These are phyloP conservation scores for Lantana camara DNA, from an alignment of 257 asterid genomes.

Conservation along the genomic window DNA sequence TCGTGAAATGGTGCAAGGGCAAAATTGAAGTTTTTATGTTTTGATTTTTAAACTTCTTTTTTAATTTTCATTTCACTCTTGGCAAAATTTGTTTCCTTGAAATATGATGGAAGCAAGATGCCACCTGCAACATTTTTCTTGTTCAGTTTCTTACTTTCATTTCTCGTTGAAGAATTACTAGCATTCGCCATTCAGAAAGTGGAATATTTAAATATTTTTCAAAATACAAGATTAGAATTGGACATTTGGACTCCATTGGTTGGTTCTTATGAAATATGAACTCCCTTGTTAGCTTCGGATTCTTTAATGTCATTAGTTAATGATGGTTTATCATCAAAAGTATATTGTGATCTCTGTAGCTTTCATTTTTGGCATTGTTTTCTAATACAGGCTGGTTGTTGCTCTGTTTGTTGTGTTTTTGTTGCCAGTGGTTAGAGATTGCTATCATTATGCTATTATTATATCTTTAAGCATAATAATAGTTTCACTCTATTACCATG, in stretches of 20 bases:
- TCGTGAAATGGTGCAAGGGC: neutral
- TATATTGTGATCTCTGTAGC: conserved; percentile 32
- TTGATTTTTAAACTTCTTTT: neutral
- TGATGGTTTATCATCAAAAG: conserved; percentile 28
- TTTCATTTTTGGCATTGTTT: conserved; percentile 26
- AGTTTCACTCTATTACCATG: conserved; percentile 17
- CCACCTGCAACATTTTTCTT: neutral
- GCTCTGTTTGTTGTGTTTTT: conserved; percentile 37
- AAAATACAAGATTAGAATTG: conserved; percentile 5
- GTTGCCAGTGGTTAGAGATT: conserved; percentile 39
- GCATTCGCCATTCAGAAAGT: too few species aligned
- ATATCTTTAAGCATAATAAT: conserved; percentile 25
- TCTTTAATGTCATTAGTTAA: conserved; percentile 21
- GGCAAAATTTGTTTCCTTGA: conserved; percentile 6
- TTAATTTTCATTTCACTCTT: conserved; percentile 1
- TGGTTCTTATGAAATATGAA: conserved; percentile 12
- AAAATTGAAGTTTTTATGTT: conserved; percentile 6
- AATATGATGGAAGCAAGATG: neutral
- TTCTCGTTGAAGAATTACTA: neutral
- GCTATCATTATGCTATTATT: conserved; percentile 30
- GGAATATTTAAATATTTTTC: neutral
- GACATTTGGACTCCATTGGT: conserved; percentile 11
- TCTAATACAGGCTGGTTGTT: conserved; percentile 35
- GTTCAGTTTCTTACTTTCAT: conserved; percentile 17
- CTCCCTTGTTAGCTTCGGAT: conserved; percentile 21